Evolutionary conservation across 441 rosid species (phyloP).

Genomic region (Arabidopsis lyrata): DNA sequence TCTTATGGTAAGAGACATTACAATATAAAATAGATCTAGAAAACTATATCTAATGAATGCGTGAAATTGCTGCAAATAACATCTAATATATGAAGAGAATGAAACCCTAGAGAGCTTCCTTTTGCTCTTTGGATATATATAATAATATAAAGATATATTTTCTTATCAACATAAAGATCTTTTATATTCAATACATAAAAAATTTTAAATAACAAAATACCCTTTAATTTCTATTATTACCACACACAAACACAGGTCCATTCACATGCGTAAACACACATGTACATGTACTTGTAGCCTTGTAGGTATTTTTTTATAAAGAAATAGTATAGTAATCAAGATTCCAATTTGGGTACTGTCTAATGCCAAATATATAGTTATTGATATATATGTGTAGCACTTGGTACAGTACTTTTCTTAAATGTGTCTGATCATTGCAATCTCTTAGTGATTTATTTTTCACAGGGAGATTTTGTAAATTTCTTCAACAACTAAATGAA

Average conservation of each 20-base stretch:
- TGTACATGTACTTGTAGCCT: constrained; percentile 4
- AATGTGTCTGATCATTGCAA: constrained; percentile 28
- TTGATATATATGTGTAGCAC: background rate
- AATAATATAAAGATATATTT: background rate
- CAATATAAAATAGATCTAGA: background rate
- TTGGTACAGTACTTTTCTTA: constrained; percentile 17
- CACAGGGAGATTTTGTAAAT: background rate
- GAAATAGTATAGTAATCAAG: background rate
- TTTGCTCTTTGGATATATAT: constrained; percentile 27
- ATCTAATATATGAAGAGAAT: constrained; percentile 4
- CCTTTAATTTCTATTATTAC: background rate
- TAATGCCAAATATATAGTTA: constrained; percentile 26
- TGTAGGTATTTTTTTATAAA: background rate
- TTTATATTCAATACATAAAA: background rate
- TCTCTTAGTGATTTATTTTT: constrained; percentile 4
- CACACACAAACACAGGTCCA: constrained; percentile 12
- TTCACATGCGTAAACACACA: constrained; percentile 16
- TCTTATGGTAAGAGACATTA: constrained; percentile 20
- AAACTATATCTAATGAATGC: constrained; percentile 2
- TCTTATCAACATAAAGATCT: constrained; percentile 12
- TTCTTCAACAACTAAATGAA: constrained; percentile 6
- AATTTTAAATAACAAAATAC: background rate
- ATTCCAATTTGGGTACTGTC: constrained; percentile 31
- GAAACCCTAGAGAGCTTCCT: constrained; percentile 41
- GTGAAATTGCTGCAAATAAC: constrained; percentile 7